phyloP scores from a whole-genome alignment of 805 yeast genomes.

The Metschnikowia orientalis region DNA sequence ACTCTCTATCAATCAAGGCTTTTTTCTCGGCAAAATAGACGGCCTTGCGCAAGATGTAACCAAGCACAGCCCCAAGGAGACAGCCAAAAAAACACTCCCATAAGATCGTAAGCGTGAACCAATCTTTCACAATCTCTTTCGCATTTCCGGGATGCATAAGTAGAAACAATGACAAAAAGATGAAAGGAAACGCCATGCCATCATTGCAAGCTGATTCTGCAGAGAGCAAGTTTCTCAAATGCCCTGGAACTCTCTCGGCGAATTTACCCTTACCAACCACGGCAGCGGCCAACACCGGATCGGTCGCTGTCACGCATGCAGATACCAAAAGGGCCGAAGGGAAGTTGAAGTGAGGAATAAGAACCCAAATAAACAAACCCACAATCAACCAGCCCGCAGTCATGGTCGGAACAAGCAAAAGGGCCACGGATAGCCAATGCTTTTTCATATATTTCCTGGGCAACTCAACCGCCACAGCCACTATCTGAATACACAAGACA shows the following conservation, averaged over 20 bases:
- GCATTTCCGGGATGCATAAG: slow-evolving; percentile 63
- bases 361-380: slow-evolving; percentile 71
- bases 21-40: slow-evolving; percentile 69
- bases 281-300: slow-evolving; percentile 92
- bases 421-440: slow-evolving; percentile 74
- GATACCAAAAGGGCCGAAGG: slow-evolving; percentile 68
- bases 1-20: slow-evolving; percentile 78
- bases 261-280: slow-evolving; percentile 93
- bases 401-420: slow-evolving; percentile 82
- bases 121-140: slow-evolving; percentile 68
- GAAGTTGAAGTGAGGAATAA: slow-evolving; percentile 71
- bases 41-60: slow-evolving; percentile 63
- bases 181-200: slow-evolving; percentile 95
- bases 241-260: slow-evolving; percentile 91
- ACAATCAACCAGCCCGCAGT: slow-evolving; percentile 83
- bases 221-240: slow-evolving; percentile 72
- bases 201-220: slow-evolving; percentile 92
- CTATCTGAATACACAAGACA: slow-evolving; percentile 81
- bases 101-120: slow-evolving; percentile 71
- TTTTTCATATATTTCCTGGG: slow-evolving; percentile 84
- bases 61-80: slow-evolving; percentile 66
- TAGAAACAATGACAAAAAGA: slow-evolving; percentile 62
- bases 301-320: slow-evolving; percentile 93
- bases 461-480: slow-evolving; percentile 90
- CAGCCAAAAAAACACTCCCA: slow-evolving; percentile 83